Evolutionary conservation across 495 filamentous ascomycete genomes (phyloP), one percentile per base, ranked within the genome.

Genomic region (Letharia lupina): DNA sequence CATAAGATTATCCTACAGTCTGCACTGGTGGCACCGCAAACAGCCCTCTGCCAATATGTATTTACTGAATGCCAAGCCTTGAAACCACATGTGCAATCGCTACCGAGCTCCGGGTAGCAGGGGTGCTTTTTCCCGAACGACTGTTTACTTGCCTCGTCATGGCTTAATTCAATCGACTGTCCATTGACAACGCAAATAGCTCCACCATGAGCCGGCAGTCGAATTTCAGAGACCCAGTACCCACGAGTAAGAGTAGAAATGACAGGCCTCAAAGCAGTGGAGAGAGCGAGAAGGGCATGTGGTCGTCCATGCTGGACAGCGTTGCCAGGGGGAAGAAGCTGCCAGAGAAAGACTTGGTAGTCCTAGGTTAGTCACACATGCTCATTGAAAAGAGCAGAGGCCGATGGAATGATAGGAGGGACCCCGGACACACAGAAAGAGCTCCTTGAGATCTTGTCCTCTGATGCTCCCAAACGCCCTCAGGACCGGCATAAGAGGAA

Each of bases 261-360:
- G 71, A 60, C 58, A 82, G 80, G 69, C 84, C 81, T 74, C 84
- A 81, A 57, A 85, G 78, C 73, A 80, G 88, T 78, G 91, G 89
- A 78, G 86, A 87, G 67, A 80, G 82, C 59, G 91, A 91, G 78
- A 90, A 90, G 76, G 90, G 96, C 72, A 90, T 97, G 77, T 98
- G 93, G 93, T 93, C 86, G 63, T 91, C 90, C 60, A 89, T 98
- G 88, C 83, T 98, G 71, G 91, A 96, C 76, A 83, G 83, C 65
- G 92, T 93, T 68, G 91, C 93, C 68, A 94, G 88, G 77, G 91
- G 90, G 61, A 95, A 94, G 80, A 85, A 88, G 67, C 77, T 98
- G 66, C 91, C 92, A 47, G 91, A 97, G 77, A 98, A 97, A 82
- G 94, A 90, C 69, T 77, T 97, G 52, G 73, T 98, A 41, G 85